Evolutionary conservation across 495 filamentous ascomycete species (phyloP), one percentile per base, ranked within the genome.

Genomic region (Cudoniella acicularis): DNA sequence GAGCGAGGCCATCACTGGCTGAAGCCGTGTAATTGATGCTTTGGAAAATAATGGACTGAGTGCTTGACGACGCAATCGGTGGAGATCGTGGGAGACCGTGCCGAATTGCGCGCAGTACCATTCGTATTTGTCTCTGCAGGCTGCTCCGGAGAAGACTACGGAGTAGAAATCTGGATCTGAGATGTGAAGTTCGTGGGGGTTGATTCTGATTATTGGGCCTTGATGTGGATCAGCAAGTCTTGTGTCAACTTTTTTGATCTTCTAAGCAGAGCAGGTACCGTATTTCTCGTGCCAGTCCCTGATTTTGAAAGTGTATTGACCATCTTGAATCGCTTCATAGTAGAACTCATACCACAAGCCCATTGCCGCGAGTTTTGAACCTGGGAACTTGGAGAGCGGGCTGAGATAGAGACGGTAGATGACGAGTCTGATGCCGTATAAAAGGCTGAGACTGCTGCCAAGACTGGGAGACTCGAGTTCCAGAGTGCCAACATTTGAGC

Each of bases 171-270:
- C 70, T 0, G 78, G 76, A 64, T 85, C 80, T 26, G 73, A 64
- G 59, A 85, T 71, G 56, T 83, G 80, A 0, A 87, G 41, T 53
- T 86, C 82, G 43, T 74, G 59, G 0, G 85, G 83, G 45, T 68
- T 80, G 67, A 87, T 83, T 16, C 84, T 77, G 9, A 86, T 70
- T 49, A 87, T 84, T 10, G 83, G 82, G 4, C 66, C 67, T 59
- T 23, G 13, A 21, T 9, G 17, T 16, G 21, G 13, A 55, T 27
- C 25, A 23, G 1, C 17, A 23, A 40, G 3, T 13, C 42, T 18
- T 49, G 23, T n/a, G 42, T 17, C 2, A 26, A 17, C 30, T 20
- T 3, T 24, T 3, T n/a, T 26, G 2, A 21, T 42, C 20, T 13
- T 41, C 20, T 10, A 24, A 58, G 22, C 20, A 21, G 40, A 18